Evolutionary conservation across 2,329 filamentous ascomycete species (phyloP).

Genomic region (Lasiodiplodia sp.): DNA sequence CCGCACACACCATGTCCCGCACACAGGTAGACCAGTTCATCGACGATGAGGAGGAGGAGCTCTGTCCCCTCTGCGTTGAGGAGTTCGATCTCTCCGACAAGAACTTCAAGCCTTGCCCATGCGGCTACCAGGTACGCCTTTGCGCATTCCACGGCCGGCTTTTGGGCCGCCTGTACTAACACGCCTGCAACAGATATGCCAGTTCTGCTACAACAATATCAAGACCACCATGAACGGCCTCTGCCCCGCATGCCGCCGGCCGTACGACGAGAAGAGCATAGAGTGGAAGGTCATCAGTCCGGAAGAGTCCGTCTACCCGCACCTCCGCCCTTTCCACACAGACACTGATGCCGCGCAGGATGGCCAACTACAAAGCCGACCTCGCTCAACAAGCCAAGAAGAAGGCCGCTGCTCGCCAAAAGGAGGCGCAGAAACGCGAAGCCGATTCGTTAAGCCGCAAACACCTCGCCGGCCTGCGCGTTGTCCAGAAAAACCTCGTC

Average conservation of each 20-base stretch:
- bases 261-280: conserved; percentile 96
- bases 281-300: conserved; percentile 94
- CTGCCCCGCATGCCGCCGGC: conserved; percentile 94
- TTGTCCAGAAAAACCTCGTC: conserved; percentile 98
- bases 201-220: conserved; percentile 99
- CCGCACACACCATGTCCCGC: conserved; percentile 53
- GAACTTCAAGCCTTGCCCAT: conserved; percentile 96
- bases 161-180: conserved; percentile 24
- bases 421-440: conserved; percentile 95
- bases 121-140: conserved; percentile 88
- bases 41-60: conserved; percentile 60
- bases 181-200: conserved; percentile 75
- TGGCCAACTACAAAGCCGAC: conserved; percentile 77
- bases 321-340: conserved; percentile 21
- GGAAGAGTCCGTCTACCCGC: conserved; percentile 77
- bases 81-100: conserved; percentile 98
- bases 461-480: conserved; percentile 91
- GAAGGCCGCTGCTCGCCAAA: conserved; percentile 86
- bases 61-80: conserved; percentile 95
- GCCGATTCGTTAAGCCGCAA: conserved; percentile 95
- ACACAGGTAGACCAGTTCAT: conserved; percentile 61
- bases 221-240: conserved; percentile 97
- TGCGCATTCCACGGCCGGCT: conserved; percentile 20
- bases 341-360: conserved; percentile 54
- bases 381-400: conserved; percentile 87